These are phyloP conservation scores for Castanospermum australe DNA, from an alignment of 306 rosid species.

Conservation along the genomic window DNA sequence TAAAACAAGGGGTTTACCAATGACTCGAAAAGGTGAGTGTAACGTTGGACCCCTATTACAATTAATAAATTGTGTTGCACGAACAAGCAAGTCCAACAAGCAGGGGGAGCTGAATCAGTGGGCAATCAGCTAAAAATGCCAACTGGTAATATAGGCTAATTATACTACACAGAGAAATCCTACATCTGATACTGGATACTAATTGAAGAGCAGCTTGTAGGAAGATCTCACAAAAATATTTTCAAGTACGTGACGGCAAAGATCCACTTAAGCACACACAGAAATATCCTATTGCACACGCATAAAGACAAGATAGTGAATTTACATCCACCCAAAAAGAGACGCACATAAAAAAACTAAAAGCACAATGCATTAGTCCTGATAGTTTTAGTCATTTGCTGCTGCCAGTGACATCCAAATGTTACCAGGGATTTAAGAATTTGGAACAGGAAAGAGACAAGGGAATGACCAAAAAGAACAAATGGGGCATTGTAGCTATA, in stretches of 20 bases:
- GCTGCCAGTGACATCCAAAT: neutral
- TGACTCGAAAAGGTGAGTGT: neutral
- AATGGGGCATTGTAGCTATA: conserved; percentile 16
- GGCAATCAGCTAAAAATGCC: neutral
- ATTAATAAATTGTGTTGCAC: neutral
- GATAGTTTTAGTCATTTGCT: neutral
- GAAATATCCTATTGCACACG: conserved; percentile 12
- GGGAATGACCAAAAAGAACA: conserved; percentile 5
- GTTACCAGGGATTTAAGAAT: neutral
- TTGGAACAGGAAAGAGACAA: neutral
- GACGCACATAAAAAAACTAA: neutral
- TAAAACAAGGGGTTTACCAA: no score
- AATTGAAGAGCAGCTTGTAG: conserved; percentile 30
- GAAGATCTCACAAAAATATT: conserved; percentile 24
- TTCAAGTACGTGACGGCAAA: no score
- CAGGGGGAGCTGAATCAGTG: neutral
- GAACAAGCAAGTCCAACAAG: neutral
- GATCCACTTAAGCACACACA: conserved; percentile 15
- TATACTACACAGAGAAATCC: neutral
- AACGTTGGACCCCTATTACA: neutral
- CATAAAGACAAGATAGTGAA: conserved; percentile 41
- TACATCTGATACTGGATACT: conserved; percentile 8
- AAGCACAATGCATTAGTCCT: conserved; percentile 15
- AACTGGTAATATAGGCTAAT: neutral
- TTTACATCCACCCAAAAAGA: neutral